These are phyloP conservation scores for Helichrysum umbraculigerum DNA, from an alignment of 129 eudicot genomes.

Conservation along the genomic window DNA sequence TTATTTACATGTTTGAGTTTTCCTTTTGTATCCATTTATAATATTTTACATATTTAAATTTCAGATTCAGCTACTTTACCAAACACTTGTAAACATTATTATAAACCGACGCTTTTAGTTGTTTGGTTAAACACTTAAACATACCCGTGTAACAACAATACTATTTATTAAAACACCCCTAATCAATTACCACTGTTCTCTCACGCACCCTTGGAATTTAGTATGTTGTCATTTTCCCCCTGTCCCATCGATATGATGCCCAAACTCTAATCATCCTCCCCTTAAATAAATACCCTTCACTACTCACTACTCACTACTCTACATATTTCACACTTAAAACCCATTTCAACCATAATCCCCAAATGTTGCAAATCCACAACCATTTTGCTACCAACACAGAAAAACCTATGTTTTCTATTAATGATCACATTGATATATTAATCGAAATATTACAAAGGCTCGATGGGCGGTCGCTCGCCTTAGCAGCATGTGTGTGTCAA, in stretches of 20 bases:
- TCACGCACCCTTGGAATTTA: slow-evolving; percentile 42
- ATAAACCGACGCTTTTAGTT: no score
- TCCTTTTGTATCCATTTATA: no score
- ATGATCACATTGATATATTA: slow-evolving; percentile 71
- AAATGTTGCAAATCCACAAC: slow-evolving; percentile 33
- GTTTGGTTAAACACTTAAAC: no score
- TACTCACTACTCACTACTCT: not conserved
- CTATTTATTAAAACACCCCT: no score
- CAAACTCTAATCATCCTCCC: not conserved
- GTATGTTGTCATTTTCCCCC: slow-evolving; percentile 40
- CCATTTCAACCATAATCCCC: not conserved
- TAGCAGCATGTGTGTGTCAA: slow-evolving; percentile 75
- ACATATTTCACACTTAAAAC: not conserved
- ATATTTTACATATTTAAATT: no score
- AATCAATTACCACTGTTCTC: slow-evolving; percentile 7
- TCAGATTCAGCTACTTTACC: no score
- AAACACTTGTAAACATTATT: no score
- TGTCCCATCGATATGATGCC: slow-evolving; percentile 41
- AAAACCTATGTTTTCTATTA: slow-evolving; percentile 43
- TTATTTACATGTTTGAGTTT: no score
- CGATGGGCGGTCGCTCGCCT: slow-evolving; percentile 65
- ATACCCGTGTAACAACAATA: not conserved
- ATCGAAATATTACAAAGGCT: slow-evolving; percentile 63
- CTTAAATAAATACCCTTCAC: slow-evolving; percentile 9
- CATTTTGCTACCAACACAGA: slow-evolving; percentile 6